Evolutionary conservation across 1,139 yeast species (phyloP), one percentile per base, ranked within the genome.

Genomic region (Candida sojae): DNA sequence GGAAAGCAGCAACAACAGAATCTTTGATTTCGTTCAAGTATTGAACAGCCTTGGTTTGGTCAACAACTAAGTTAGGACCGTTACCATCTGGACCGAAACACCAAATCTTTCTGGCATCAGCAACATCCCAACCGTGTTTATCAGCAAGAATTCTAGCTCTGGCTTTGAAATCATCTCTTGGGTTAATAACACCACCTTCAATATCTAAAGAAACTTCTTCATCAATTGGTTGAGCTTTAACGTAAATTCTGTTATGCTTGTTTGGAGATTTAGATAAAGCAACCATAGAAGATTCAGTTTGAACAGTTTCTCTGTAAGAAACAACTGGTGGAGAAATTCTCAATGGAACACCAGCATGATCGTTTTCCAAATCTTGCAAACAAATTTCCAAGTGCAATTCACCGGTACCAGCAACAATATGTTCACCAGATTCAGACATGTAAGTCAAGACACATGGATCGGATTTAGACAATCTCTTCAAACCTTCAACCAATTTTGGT

Each of bases 41-140:
- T 83, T 93, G 98, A 58, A 93, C 98, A 70, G 99, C 98, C 93
- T 93, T 93, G 72, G 99, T 92, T 83, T 92, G 97, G 83, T 93
- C 99, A 79, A 93, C 96, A 74, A 93, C 97, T 75, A 93, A 79
- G 84, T 93, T 93, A 71, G 99, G 93, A 82, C 99, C 99, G 77
- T 83, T 84, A 81, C 97, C 97, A 72, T 93, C 99, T 75, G 99
- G 99, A 83, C 99, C 99, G 91, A 93, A 93, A 88, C 97, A 91
- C 99, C 99, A 93, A 73, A 93, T 93, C 95, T 93, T 93, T 88
- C 99, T 91, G 80, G 98, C 99, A 72, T 93, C 99, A 68, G 97
- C 84, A 72, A 93, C 97, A 75, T 93, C 98, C 99, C 99, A 93
- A 66, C 93, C 97, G 87, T 78, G 95, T 76, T 93, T 96, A 76